Base-by-base conservation (phyloP, 2,329 filamentous ascomycete species). In the Trichoderma aggressivum region DNA sequence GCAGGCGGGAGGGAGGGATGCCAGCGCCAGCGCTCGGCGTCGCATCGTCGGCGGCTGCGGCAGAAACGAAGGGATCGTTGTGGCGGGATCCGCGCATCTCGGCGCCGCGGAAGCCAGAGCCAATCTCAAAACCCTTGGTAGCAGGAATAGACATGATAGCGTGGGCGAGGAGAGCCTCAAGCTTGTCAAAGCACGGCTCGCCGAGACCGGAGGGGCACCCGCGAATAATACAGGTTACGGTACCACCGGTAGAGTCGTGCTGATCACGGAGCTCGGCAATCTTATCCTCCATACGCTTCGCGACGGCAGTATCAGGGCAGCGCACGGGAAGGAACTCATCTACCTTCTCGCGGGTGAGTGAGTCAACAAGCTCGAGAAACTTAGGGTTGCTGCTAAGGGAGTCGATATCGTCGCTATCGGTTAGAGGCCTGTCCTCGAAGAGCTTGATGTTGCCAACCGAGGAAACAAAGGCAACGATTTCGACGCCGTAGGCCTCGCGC, bases 131-230 rank as follows among this genome's bases (percentile, higher is more conserved):
- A 69, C 92, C 95, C 84, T 98, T 99, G 47, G 92, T 95, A 4
- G 96, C 94, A 6, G 96, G 96, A 77, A 98, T 97, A 79, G 90
- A 94, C 74, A 98, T 88, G 93, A 99, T 98, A 63, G 93, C 96
- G 79, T 98, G 95, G 30, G 90, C 94, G 60, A 99, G 89, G 79
- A 88, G 89, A 8, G 96, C 96, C 85, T 99, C 94, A 58, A 98
- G 87, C 85, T 98, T 98, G 82, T 97, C 93, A 81, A 99, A 98
- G 81, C 90, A 92, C 1, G 95, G 96, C 86, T 98, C 96, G 72
- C 96, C 96, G 3, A 98, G 87, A 0, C 95, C 95, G 53, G 89
- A 88, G 32, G 95, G 96, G 8, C 90, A 89, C 78, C 97, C 95
- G 74, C 92, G 89, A 78, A 98, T 94, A 50, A 98, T 92, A 77